Conservation (phyloP, 495 filamentous ascomycete genomes). For the Penicillium alfredii region DNA sequence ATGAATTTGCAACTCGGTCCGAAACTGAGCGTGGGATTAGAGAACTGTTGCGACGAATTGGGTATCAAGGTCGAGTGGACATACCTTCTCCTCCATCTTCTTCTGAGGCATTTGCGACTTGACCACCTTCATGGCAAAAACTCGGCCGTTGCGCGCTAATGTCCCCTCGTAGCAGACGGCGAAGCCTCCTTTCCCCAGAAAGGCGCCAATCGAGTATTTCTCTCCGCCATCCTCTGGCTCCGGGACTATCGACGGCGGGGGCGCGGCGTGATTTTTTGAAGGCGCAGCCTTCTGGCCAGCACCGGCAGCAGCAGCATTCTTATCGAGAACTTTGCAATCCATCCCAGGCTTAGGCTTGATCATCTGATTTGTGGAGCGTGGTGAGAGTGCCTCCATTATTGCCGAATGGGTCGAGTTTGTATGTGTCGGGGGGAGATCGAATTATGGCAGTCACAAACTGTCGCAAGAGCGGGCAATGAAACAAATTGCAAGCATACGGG, state of each 20-base stretch:
- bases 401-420: conserved; percentile 4
- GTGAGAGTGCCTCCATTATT: conserved; percentile 65
- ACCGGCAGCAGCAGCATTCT: conserved; percentile 46
- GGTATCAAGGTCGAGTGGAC: too few species aligned
- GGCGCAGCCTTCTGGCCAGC: conserved; percentile 35
- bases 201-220: conserved; percentile 73
- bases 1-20: conserved; percentile 95
- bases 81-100: conserved; percentile 84
- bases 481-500: conserved; percentile 15
- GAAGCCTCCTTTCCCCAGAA: conserved; percentile 91
- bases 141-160: conserved; percentile 54
- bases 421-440: conserved; percentile 14
- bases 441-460: conserved; percentile 13
- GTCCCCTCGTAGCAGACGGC: conserved; percentile 84
- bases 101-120: conserved; percentile 79
- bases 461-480: conserved; percentile 14
- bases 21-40: conserved; percentile 57
- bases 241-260: conserved; percentile 67
- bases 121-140: conserved; percentile 85
- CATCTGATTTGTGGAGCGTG: conserved; percentile 60
- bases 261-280: conserved; percentile 60
- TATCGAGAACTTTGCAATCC: conserved; percentile 48
- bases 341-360: conserved; percentile 38
- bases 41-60: conserved; percentile 1
- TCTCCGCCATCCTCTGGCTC: conserved; percentile 72